Percentiles rank a stretch among this genome's conserved stretches.
phyloP scores from a whole-genome alignment of 179 eudicot species.

The Beta corolliflora region DNA sequence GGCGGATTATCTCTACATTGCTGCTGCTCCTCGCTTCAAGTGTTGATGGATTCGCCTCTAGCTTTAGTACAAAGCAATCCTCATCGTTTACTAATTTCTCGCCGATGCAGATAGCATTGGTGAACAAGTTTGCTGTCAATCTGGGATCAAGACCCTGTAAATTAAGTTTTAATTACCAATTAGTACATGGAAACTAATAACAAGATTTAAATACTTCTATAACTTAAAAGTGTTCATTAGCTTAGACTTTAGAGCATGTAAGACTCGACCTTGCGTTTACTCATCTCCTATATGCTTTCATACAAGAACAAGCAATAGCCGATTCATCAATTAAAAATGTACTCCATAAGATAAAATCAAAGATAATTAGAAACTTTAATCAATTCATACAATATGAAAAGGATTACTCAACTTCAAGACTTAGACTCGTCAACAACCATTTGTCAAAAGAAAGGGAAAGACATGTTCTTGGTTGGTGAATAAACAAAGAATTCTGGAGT shows the following conservation, averaged over 20 bases:
- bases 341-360: background rate
- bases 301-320: background rate
- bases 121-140: constrained; percentile 71
- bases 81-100: constrained; percentile 68
- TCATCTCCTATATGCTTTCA: background rate
- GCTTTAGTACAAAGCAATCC: constrained; percentile 84
- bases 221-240: background rate
- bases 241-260: background rate
- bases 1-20: constrained; percentile 78
- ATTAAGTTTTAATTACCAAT: constrained; percentile 10
- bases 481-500: constrained; percentile 16
- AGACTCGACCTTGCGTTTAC: background rate
- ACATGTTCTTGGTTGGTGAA: constrained; percentile 30
- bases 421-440: constrained; percentile 25
- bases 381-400: background rate
- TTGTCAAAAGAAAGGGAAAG: constrained; percentile 16
- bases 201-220: too few species aligned
- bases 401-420: constrained; percentile 12
- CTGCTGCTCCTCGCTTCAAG: constrained; percentile 73
- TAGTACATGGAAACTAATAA: background rate
- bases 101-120: constrained; percentile 74
- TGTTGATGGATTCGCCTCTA: constrained; percentile 67
- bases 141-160: constrained; percentile 89
- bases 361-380: background rate
- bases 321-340: background rate